A percentile compares a stretch with the other conserved stretches of the same genome.
These are phyloP conservation scores for Cerioporus squamosus DNA, from an alignment of 1,284 basidiomycete species.

Conservation along the genomic window DNA sequence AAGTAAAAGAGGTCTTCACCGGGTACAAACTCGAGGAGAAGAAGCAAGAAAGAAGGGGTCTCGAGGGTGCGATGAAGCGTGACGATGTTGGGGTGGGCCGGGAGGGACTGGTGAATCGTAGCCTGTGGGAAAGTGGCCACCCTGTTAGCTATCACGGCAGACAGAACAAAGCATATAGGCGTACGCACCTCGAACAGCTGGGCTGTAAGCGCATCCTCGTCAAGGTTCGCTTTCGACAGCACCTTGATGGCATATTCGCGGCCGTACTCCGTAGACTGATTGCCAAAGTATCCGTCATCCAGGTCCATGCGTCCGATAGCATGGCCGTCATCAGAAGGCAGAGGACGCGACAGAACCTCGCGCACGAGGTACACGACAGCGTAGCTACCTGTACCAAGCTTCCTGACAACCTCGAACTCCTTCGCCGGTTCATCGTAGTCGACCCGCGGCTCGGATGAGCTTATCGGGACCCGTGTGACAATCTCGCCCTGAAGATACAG, in stretches of 20 bases:
- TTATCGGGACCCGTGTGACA: constrained; percentile 56
- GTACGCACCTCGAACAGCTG: constrained; percentile 84
- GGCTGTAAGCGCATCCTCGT: constrained; percentile 82
- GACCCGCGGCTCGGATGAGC: constrained; percentile 31
- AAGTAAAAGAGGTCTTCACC: constrained; percentile 98
- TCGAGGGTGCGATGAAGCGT: constrained; percentile 91
- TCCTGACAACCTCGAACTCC: constrained; percentile 84
- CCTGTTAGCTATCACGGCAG: not conserved
- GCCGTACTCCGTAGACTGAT: constrained; percentile 62
- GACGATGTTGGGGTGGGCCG: constrained; percentile 92
- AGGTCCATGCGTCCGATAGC: constrained; percentile 66
- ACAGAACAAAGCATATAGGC: constrained; percentile 10
- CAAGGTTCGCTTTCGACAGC: constrained; percentile 90
- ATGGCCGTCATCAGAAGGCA: constrained; percentile 57
- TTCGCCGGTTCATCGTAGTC: constrained; percentile 54
- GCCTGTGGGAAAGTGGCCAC: constrained; percentile 53
- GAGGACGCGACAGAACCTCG: constrained; percentile 72
- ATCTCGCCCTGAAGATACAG: constrained; percentile 64
- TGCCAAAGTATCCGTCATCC: constrained; percentile 47
- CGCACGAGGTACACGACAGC: constrained; percentile 93
- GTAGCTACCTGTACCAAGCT: constrained; percentile 88
- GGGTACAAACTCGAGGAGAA: constrained; percentile 91
- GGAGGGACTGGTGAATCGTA: constrained; percentile 93
- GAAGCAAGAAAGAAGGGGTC: constrained; percentile 79
- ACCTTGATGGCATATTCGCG: constrained; percentile 96